Percentiles rank a stretch among this genome's conserved stretches.
Conservation (phyloP, 192 early-diverging fungal species). For the Podila verticillata region DNA sequence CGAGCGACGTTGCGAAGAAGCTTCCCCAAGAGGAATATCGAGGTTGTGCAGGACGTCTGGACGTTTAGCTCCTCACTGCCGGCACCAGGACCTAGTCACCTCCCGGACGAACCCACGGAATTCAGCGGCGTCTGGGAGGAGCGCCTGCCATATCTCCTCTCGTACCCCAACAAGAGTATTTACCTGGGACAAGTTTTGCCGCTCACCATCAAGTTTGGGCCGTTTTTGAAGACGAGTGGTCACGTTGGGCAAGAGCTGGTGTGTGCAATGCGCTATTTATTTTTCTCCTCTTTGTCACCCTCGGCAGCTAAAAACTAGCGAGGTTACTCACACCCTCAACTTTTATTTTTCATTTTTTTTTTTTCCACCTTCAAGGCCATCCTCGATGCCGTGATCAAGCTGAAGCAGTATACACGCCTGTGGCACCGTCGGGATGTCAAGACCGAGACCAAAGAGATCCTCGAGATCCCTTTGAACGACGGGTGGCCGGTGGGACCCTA, state of each 20-base stretch:
- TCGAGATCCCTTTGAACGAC: slow-evolving; percentile 11
- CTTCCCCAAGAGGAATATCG: slow-evolving; percentile 22
- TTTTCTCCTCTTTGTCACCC: too few species aligned
- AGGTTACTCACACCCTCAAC: too few species aligned
- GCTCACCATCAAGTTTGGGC: slow-evolving; percentile 16
- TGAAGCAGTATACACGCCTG: slow-evolving; percentile 41
- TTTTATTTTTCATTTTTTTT: too few species aligned
- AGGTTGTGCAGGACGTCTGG: slow-evolving; percentile 34
- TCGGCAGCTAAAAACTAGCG: too few species aligned
- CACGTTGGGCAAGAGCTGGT: slow-evolving; percentile 26
- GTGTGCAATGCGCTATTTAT: too few species aligned
- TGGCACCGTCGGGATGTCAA: slow-evolving; percentile 38
- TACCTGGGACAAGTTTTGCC: slow-evolving; percentile 19
- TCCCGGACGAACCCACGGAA: slow-evolving; percentile 6
- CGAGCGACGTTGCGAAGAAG: slow-evolving; percentile 11
- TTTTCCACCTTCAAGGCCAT: neutral
- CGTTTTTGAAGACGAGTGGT: slow-evolving; percentile 26
- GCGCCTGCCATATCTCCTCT: slow-evolving; percentile 19
- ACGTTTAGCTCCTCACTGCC: slow-evolving; percentile 27
- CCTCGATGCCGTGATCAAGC: slow-evolving; percentile 22
- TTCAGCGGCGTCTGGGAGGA: slow-evolving; percentile 29
- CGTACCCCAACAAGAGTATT: slow-evolving; percentile 19
- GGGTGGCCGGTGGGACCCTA: slow-evolving; percentile 9
- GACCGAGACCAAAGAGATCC: slow-evolving; percentile 24
- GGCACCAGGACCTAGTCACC: slow-evolving; percentile 4